Conservation (phyloP, 164 flowering plant species). For the Berberis thunbergii region DNA sequence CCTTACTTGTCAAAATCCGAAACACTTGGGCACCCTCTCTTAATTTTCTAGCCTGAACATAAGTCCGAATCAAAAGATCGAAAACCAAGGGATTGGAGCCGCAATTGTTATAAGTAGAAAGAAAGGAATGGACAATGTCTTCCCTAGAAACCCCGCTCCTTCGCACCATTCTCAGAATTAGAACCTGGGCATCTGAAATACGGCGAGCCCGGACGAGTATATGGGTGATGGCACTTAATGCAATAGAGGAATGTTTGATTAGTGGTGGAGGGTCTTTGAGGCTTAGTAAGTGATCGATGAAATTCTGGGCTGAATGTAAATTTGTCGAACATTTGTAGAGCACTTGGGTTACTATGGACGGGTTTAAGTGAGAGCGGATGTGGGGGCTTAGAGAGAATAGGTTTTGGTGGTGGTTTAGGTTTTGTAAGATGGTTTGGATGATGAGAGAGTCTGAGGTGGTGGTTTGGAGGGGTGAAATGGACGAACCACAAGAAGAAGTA, state of each 20-base stretch:
- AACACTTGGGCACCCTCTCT: conserved; percentile 69
- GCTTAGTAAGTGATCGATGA: conserved; percentile 32
- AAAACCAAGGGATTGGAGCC: conserved; percentile 42
- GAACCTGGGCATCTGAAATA: conserved; percentile 63
- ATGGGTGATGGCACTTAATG: conserved; percentile 61
- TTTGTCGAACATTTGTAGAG: conserved; percentile 39
- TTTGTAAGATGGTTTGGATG: too few species aligned
- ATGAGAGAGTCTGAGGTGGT: too few species aligned
- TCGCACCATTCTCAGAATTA: conserved; percentile 70
- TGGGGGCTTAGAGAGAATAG: neutral
- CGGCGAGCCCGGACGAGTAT: conserved; percentile 45
- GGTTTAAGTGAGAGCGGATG: conserved; percentile 21
- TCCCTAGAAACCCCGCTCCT: conserved; percentile 55
- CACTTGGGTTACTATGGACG: conserved; percentile 37
- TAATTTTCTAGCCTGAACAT: conserved; percentile 76
- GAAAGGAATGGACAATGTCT: conserved; percentile 53
- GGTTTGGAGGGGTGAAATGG: too few species aligned
- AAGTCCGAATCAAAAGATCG: conserved; percentile 79
- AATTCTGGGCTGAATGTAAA: conserved; percentile 37
- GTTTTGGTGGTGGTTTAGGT: too few species aligned
- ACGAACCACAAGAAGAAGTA: too few species aligned
- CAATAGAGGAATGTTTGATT: conserved; percentile 35
- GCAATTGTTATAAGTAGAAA: conserved; percentile 26
- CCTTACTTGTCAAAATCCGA: conserved; percentile 34
- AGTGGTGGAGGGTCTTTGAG: conserved; percentile 17